A percentile compares a stretch with the other conserved stretches of the same genome.
Conservation (phyloP, 2,329 filamentous ascomycete genomes). For the Penicillium hordei region DNA sequence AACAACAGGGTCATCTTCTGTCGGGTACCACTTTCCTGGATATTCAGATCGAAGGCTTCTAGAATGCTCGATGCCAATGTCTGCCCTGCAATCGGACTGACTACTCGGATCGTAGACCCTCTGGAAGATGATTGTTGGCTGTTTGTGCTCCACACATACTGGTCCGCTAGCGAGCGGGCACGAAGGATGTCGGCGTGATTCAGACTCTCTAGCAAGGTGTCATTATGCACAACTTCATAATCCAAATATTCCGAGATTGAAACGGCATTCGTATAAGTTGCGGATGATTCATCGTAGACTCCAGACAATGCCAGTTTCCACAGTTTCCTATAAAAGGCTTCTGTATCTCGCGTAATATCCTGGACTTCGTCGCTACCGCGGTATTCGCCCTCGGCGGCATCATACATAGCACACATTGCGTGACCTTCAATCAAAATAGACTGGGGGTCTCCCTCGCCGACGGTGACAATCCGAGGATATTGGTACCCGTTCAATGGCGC, state of each 20-base stretch:
- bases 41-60: constrained; percentile 40
- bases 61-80: constrained; percentile 44
- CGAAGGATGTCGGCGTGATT: constrained; percentile 32
- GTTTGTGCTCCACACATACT: constrained; percentile 50
- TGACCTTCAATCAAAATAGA: constrained; percentile 54
- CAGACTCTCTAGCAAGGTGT: constrained; percentile 37
- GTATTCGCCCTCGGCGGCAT: constrained; percentile 42
- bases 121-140: constrained; percentile 44
- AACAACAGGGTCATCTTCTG: constrained; percentile 52
- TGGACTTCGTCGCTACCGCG: constrained; percentile 43
- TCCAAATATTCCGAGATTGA: constrained; percentile 57
- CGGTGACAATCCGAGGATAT: constrained; percentile 53
- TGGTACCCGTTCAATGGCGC: constrained; percentile 58
- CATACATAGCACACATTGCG: constrained; percentile 45
- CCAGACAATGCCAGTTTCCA: constrained; percentile 46
- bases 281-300: constrained; percentile 39
- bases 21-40: constrained; percentile 37
- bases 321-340: constrained; percentile 50
- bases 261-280: constrained; percentile 54
- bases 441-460: constrained; percentile 48
- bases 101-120: constrained; percentile 25
- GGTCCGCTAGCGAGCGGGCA: constrained; percentile 50
- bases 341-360: constrained; percentile 38
- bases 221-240: constrained; percentile 56
- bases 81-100: constrained; percentile 45